Conservation (phyloP, 1,139 yeast genomes). For the Debaryomycetaceae sp. region DNA sequence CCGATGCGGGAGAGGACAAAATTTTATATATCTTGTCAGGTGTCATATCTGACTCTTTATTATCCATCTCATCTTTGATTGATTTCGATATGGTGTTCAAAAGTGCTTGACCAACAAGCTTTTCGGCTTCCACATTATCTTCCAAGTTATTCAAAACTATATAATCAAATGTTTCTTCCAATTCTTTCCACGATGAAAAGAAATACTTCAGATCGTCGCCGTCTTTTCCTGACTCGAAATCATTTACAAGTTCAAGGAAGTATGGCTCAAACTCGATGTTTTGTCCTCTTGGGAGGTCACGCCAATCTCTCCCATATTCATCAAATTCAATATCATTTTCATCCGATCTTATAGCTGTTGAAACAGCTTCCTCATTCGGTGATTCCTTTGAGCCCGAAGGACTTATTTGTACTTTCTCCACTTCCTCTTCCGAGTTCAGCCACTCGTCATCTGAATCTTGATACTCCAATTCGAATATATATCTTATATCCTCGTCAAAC, state of each 20-base stretch:
- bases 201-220: constrained; percentile 24
- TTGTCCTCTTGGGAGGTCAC: constrained; percentile 61
- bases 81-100: constrained; percentile 51
- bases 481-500: constrained; percentile 69
- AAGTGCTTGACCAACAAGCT: constrained; percentile 36
- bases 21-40: constrained; percentile 50
- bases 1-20: constrained; percentile 35
- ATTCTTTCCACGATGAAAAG: constrained; percentile 28
- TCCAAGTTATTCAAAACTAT: constrained; percentile 23
- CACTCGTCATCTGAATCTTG: constrained; percentile 31
- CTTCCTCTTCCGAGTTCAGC: constrained; percentile 21
- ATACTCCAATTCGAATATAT: constrained; percentile 64
- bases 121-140: constrained; percentile 23
- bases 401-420: constrained; percentile 2
- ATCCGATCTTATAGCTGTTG: constrained; percentile 32
- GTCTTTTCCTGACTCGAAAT: constrained; percentile 14
- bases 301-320: constrained; percentile 62
- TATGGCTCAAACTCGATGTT: constrained; percentile 28
- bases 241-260: constrained; percentile 16
- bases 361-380: constrained; percentile 9
- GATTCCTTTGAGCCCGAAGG: constrained; percentile 4
- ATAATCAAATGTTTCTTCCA: constrained; percentile 26
- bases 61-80: constrained; percentile 30
- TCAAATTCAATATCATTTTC: constrained; percentile 44
- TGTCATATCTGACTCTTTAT: constrained; percentile 23